Evolutionary conservation across 441 rosid genomes (phyloP).

Genomic region (Erodium texanum): DNA sequence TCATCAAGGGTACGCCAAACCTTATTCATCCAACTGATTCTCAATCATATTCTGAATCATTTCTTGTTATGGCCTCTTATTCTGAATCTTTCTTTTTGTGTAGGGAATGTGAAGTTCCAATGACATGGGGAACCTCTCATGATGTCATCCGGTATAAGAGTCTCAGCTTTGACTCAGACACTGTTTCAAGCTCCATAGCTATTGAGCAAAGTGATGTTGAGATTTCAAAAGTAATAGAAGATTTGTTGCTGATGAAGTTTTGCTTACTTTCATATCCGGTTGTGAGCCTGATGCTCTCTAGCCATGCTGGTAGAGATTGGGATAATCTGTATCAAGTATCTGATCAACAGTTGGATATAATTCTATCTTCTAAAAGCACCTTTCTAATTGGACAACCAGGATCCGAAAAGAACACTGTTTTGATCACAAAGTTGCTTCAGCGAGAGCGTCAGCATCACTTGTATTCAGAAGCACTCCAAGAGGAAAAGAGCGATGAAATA

Average conservation of each 20-base stretch:
- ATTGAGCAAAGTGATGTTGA: conserved; percentile 21
- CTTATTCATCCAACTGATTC: neutral
- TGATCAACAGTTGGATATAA: conserved; percentile 31
- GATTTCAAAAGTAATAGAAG: conserved; percentile 33
- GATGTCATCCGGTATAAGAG: conserved; percentile 25
- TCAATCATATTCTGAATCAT: neutral
- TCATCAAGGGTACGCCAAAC: conserved; percentile 36
- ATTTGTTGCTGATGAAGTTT: conserved; percentile 47
- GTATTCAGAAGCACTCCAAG: conserved; percentile 20
- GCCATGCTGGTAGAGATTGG: conserved; percentile 28
- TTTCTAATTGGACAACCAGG: conserved; percentile 53
- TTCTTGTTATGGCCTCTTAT: neutral
- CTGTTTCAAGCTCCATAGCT: neutral
- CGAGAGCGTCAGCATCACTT: conserved; percentile 24
- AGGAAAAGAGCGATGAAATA: neutral
- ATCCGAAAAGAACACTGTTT: conserved; percentile 48
- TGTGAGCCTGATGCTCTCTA: conserved; percentile 33
- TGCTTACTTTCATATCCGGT: conserved; percentile 29
- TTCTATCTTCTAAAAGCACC: conserved; percentile 26
- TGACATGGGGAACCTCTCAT: conserved; percentile 27
- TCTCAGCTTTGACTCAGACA: conserved; percentile 5
- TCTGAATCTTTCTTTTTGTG: neutral
- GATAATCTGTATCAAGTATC: conserved; percentile 45
- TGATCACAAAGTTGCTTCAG: conserved; percentile 36
- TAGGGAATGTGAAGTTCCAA: conserved; percentile 42